phyloP scores from a whole-genome alignment of 495 filamentous ascomycete species.

The Copromyces sp. region DNA sequence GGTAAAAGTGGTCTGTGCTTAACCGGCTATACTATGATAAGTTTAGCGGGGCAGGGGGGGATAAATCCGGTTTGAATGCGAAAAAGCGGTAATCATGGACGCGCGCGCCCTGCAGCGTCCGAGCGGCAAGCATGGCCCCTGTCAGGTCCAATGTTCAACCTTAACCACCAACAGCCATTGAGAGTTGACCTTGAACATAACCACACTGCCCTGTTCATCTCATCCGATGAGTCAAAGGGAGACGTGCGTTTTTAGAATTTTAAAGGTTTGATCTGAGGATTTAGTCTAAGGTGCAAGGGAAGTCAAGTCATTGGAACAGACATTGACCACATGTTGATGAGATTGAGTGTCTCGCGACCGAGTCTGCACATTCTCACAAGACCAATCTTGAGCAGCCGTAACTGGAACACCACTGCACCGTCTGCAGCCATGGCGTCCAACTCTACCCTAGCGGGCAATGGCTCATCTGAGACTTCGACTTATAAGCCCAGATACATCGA shows the following conservation, averaged over 20 bases:
- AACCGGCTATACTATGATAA: too few relatives aligned
- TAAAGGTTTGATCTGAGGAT: neutral
- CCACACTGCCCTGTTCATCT: neutral
- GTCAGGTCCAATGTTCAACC: neutral
- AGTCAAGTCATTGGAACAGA: neutral
- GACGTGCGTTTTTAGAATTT: neutral
- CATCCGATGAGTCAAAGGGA: neutral
- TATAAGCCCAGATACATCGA: constrained; percentile 49
- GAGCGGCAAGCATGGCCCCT: neutral
- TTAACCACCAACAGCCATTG: neutral
- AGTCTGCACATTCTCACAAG: constrained; percentile 4
- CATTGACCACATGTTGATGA: constrained; percentile 5
- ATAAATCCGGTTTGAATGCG: too few relatives aligned
- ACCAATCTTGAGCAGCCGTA: constrained; percentile 1
- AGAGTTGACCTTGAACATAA: too few relatives aligned
- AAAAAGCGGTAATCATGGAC: neutral
- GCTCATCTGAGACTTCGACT: constrained; percentile 1
- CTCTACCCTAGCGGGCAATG: neutral
- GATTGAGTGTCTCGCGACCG: neutral
- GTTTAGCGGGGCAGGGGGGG: too few relatives aligned
- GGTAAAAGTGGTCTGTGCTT: too few relatives aligned
- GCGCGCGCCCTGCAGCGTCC: neutral
- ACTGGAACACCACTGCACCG: neutral
- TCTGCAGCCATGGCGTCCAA: constrained; percentile 11
- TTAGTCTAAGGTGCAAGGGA: neutral